phyloP scores from a whole-genome alignment of 148 eudicot genomes.

The Mesembryanthemum crystallinum region DNA sequence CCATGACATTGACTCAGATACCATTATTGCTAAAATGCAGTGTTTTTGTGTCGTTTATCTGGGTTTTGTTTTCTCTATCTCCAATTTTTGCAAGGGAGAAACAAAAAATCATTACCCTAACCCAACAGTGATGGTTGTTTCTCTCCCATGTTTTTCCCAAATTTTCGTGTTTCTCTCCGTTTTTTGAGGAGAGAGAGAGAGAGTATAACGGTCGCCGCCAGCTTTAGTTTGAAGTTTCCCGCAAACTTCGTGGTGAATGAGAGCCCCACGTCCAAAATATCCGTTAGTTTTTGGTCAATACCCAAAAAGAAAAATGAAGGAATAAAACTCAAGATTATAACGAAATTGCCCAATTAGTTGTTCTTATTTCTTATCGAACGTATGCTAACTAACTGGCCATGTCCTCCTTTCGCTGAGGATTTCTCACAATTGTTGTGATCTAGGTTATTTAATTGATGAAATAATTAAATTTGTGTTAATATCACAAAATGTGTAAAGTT shows the following conservation, averaged over 20 bases:
- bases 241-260: slow-evolving; percentile 16
- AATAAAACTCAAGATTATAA: no score
- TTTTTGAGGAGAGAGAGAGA: slow-evolving; percentile 10
- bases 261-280: no score
- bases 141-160: neutral
- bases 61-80: neutral
- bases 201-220: slow-evolving; percentile 15
- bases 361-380: no score
- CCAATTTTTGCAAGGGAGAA: neutral
- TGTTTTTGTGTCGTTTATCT: neutral
- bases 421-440: no score
- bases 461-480: no score
- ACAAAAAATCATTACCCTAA: neutral
- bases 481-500: no score
- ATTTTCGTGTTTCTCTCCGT: neutral
- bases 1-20: neutral
- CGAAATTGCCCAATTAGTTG: no score
- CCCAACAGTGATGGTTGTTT: neutral
- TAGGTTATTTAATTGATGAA: no score
- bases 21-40: neutral
- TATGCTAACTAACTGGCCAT: no score
- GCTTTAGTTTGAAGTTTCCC: slow-evolving; percentile 12
- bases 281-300: no score
- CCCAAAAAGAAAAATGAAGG: no score
- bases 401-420: no score